Evolutionary conservation across 2,329 filamentous ascomycete species (phyloP).

Genomic region (Phialophora macrospora): DNA sequence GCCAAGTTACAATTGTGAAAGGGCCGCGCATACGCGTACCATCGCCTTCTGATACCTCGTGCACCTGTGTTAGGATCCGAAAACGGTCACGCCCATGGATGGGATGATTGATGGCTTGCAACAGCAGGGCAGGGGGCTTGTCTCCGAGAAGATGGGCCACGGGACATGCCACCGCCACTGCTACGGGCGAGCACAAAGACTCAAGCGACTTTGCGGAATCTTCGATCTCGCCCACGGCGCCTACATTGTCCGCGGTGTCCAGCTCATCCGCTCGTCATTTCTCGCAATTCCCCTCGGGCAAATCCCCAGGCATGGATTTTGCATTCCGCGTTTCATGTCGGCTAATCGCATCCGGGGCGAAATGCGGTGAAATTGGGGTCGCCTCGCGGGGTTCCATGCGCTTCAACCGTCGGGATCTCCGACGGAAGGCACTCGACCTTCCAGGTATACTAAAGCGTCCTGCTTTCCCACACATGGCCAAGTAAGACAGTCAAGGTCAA

Average conservation of each 20-base stretch:
- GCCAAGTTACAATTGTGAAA: too few species aligned
- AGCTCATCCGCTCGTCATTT: too few species aligned
- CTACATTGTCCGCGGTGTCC: too few species aligned
- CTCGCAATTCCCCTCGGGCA: too few species aligned
- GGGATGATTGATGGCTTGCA: too few species aligned
- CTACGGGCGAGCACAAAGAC: not conserved
- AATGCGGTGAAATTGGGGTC: not conserved
- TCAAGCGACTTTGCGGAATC: too few species aligned
- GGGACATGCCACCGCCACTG: not conserved
- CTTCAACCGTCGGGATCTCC: constrained; percentile 30
- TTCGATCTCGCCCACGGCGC: too few species aligned
- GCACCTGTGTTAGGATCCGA: too few species aligned
- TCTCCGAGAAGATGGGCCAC: not conserved
- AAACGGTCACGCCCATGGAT: too few species aligned
- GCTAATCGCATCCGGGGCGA: not conserved
- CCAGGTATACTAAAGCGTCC: not conserved
- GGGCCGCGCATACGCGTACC: too few species aligned
- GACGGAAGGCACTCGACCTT: not conserved
- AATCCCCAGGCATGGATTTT: not conserved
- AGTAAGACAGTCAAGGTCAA: not conserved
- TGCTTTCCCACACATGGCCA: not conserved
- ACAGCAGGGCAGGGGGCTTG: too few species aligned
- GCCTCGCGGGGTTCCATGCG: constrained; percentile 1
- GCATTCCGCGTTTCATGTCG: not conserved
- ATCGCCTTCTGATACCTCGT: too few species aligned